Evolutionary conservation across 1,284 basidiomycete species (phyloP).

Genomic region (Cryptococcus amylolentus): DNA sequence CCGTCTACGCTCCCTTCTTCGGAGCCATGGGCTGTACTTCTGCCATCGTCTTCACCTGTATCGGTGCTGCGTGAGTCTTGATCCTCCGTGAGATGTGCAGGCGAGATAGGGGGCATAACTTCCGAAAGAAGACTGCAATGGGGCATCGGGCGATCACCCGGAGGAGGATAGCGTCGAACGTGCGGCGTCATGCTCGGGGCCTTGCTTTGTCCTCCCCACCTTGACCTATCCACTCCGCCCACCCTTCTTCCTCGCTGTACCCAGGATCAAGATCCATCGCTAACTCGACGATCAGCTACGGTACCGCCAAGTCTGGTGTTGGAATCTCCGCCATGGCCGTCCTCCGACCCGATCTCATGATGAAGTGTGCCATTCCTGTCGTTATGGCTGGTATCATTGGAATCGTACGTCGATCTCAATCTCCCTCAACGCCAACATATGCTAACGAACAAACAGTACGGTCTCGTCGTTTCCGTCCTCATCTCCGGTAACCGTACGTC

Average conservation of each 20-base stretch:
- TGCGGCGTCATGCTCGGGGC: neutral
- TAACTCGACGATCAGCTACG: constrained; percentile 52
- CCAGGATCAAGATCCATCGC: neutral
- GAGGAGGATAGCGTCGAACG: no score
- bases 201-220: neutral
- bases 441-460: constrained; percentile 56
- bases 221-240: neutral
- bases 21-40: constrained; percentile 95
- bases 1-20: constrained; percentile 95
- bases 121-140: neutral
- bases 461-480: constrained; percentile 86
- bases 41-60: constrained; percentile 94
- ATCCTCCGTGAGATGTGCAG: neutral
- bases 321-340: constrained; percentile 99
- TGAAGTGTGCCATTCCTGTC: constrained; percentile 93
- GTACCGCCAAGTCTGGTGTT: constrained; percentile 97
- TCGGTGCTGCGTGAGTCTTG: constrained; percentile 48
- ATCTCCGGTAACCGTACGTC: constrained; percentile 72
- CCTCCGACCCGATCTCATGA: constrained; percentile 88
- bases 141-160: neutral
- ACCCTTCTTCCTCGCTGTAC: neutral
- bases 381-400: constrained; percentile 99
- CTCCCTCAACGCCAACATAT: neutral
- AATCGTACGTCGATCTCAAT: constrained; percentile 54
- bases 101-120: neutral